These are phyloP conservation scores for Hymenotorrendiella dingleyae DNA, from an alignment of 2,329 filamentous ascomycete genomes.

Conservation along the genomic window DNA sequence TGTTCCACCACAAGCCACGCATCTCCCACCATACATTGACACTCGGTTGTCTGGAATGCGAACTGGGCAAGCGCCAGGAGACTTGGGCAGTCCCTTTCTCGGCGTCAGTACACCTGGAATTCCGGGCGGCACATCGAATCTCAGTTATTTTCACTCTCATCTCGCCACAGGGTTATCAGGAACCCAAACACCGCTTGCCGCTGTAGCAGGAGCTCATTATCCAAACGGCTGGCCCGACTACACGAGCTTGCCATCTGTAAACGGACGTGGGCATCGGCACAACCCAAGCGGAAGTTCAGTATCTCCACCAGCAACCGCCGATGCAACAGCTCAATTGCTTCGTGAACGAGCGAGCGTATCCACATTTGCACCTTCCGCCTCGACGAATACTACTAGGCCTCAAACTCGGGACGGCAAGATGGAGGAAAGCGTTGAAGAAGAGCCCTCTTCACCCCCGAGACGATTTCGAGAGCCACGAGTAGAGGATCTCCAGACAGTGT, in stretches of 20 bases:
- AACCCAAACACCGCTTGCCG: conserved; percentile 72
- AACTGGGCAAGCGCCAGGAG: conserved; percentile 29
- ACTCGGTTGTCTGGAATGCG: conserved; percentile 32
- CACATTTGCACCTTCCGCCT: conserved; percentile 50
- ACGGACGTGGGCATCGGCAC: conserved; percentile 22
- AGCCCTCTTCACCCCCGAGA: conserved; percentile 37
- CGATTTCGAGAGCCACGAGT: conserved; percentile 66
- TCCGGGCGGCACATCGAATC: conserved; percentile 66
- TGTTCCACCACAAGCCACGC: conserved; percentile 17
- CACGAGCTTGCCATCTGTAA: conserved; percentile 17
- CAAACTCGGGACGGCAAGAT: conserved; percentile 47
- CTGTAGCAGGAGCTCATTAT: conserved; percentile 66
- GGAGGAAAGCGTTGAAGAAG: conserved; percentile 25
- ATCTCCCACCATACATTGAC: conserved; percentile 35
- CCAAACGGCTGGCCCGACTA: conserved; percentile 43
- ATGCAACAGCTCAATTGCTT: conserved; percentile 38
- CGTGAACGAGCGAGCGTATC: conserved; percentile 58
- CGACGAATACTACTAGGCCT: conserved; percentile 49
- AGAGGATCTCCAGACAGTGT: conserved; percentile 89
- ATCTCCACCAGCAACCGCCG: conserved; percentile 31
- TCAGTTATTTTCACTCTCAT: conserved; percentile 79
- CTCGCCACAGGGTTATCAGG: conserved; percentile 66
- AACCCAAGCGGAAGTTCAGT: conserved; percentile 27
- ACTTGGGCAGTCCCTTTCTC: conserved; percentile 51
- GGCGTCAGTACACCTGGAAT: conserved; percentile 57